Evolutionary conservation across 768 basidiomycete species (phyloP).

Genomic region (Lactarius deliciosus): DNA sequence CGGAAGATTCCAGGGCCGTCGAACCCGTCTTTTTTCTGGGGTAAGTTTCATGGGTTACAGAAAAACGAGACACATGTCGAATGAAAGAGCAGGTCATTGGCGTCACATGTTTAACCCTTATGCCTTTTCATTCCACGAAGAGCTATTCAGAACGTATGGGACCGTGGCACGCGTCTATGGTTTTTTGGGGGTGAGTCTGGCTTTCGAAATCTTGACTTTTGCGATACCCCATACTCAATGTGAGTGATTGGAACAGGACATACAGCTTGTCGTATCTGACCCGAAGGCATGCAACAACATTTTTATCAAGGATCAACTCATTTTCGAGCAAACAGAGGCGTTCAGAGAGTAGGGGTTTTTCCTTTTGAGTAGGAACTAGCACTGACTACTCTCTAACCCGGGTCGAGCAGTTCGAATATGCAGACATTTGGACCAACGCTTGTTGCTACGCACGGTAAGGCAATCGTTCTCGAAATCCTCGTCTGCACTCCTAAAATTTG

Average conservation of each 20-base stretch:
- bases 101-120: neutral
- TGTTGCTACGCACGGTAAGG: neutral
- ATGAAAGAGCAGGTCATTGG: neutral
- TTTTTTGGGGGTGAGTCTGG: neutral
- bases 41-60: neutral
- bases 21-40: neutral
- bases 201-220: neutral
- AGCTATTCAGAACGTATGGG: neutral
- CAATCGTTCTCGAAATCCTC: neutral
- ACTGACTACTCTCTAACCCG: neutral
- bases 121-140: neutral
- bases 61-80: neutral
- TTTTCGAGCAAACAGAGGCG: neutral
- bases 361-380: slow-evolving; percentile 10
- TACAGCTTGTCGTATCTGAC: slow-evolving; percentile 19
- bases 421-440: slow-evolving; percentile 20
- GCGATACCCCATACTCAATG: neutral
- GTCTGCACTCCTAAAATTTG: neutral
- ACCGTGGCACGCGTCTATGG: neutral
- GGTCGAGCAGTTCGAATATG: neutral
- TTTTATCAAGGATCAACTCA: neutral
- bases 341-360: slow-evolving; percentile 17
- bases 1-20: neutral
- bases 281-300: slow-evolving; percentile 1
- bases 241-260: neutral